Percentiles rank a stretch among this genome's conserved stretches.
Evolutionary conservation across 2,329 filamentous ascomycete species (phyloP).

Genomic region (Penicillium psychrosexuale): DNA sequence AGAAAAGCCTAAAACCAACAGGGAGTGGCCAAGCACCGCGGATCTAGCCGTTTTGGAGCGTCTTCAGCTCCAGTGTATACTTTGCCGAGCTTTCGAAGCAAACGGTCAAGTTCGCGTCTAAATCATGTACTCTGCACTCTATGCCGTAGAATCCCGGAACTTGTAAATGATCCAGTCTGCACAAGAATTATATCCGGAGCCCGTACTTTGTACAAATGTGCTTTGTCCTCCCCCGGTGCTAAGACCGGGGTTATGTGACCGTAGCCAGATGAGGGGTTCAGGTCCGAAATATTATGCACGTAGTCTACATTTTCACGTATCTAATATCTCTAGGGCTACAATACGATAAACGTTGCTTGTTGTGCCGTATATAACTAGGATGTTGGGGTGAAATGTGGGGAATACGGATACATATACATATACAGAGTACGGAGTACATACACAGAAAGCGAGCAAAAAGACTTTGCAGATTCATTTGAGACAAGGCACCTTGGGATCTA

Average conservation of each 20-base stretch:
- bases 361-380: background rate
- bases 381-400: background rate
- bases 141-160: background rate
- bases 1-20: background rate
- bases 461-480: background rate
- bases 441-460: no score
- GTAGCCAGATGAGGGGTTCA: background rate
- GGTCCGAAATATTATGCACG: background rate
- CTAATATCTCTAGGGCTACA: background rate
- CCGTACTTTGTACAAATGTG: background rate
- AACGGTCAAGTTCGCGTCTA: background rate
- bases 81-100: background rate
- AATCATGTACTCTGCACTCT: background rate
- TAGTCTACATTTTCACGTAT: background rate
- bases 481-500: background rate
- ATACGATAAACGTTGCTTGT: background rate
- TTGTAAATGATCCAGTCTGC: background rate
- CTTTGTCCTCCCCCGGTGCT: background rate
- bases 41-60: background rate
- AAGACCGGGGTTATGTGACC: constrained; percentile 4
- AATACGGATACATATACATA: background rate
- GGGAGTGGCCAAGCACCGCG: background rate
- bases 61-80: background rate
- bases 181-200: background rate
- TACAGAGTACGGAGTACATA: no score